Evolutionary conservation across 2,329 filamentous ascomycete species (phyloP).

Genomic region (Alternaria hordeiaustralica): DNA sequence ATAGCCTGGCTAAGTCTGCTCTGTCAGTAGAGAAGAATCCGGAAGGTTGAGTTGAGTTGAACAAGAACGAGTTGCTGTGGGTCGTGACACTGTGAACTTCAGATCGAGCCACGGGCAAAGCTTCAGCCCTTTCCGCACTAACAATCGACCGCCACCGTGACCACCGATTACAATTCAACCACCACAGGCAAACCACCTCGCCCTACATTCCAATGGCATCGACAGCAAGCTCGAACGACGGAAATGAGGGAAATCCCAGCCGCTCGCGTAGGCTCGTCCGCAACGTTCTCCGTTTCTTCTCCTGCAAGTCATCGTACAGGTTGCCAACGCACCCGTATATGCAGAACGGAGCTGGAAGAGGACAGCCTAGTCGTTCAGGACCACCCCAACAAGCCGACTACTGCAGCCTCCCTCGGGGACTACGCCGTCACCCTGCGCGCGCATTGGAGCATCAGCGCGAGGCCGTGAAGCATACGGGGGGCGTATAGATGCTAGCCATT

Average conservation of each 20-base stretch:
- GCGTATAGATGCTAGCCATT: background rate
- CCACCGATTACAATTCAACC: background rate
- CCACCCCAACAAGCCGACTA: background rate
- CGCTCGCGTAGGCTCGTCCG: background rate
- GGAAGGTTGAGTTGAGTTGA: background rate
- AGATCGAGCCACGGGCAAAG: background rate
- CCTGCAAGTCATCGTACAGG: background rate
- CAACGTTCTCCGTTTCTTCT: background rate
- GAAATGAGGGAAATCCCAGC: background rate
- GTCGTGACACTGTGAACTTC: background rate
- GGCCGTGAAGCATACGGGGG: background rate
- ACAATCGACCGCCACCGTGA: background rate
- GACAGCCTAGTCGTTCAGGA: background rate
- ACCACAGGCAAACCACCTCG: background rate
- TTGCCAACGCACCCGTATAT: background rate
- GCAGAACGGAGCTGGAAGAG: background rate
- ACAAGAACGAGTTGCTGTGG: background rate
- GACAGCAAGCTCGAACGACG: background rate
- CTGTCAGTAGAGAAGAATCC: background rate
- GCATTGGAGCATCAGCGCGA: background rate
- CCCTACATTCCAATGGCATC: background rate
- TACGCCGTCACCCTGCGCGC: background rate
- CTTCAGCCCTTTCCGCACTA: conserved; percentile 1
- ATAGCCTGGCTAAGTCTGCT: background rate
- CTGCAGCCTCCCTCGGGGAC: background rate